Base-by-base conservation (phyloP, 2,329 filamentous ascomycete genomes). In the Ceratocystis alfenasii region DNA sequence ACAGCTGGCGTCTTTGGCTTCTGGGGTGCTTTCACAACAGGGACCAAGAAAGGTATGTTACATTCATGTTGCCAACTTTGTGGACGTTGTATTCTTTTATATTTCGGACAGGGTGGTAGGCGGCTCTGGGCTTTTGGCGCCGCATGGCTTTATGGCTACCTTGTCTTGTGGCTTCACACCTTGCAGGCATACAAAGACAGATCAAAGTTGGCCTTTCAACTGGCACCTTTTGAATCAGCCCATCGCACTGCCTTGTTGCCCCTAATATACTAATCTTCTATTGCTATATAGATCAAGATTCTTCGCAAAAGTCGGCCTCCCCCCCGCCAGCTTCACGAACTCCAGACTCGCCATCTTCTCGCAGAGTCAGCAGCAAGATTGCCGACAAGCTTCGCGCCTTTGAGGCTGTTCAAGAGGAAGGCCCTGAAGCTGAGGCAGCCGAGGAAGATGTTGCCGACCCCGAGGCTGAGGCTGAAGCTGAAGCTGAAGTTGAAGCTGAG, bases 331-430 rank as follows among this genome's bases (percentile, higher is more conserved):
- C 62, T 12, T 62, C 65, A 15, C 36, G 36, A n/a, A 62, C 45
- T 7, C 30, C 50, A 8, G 25, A 63, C 7, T 50, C 45, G 15
- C 55, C 66, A 7, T 30, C 63, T 22, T 41, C 46, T 63, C 62
- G 62, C 62, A 62, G 45, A 30, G 62, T 67, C n/a, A 66, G 63
- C 22, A 78, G 78, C 68, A 83, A 80, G 72, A 80, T 85, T 71
- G 78, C 81, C 66, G 81, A 85, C 71, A 80, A 76, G 70, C 77
- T 84, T 68, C 83, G 79, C 73, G 78, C 79, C 36, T 85, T 85
- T 70, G 81, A 85, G 73, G 70, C 77, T 63, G 69, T 73, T 63
- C 73, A 76, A 64, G 75, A 79, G 69, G 73, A 74, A 20, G n/a
- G 30, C 2, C 30, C 53, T 20, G 53, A 48, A 15, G 28, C 55